Percentiles rank a stretch among this genome's conserved stretches.
Evolutionary conservation across 192 early-diverging fungal species (phyloP).

Genomic region (Gaertneriomyces semiglobifer): DNA sequence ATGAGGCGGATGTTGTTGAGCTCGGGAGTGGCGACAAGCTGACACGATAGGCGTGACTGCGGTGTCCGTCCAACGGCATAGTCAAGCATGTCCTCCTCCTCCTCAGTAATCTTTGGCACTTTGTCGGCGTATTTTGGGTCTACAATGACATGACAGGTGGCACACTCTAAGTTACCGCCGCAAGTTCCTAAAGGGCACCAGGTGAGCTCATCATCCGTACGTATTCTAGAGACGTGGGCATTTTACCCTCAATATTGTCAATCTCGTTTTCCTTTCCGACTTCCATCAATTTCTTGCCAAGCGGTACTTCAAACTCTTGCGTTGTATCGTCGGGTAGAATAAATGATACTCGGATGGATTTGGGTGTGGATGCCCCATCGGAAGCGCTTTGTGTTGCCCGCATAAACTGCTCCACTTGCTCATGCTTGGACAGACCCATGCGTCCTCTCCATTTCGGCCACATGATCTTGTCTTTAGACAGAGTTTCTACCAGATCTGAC

Average conservation of each 20-base stretch:
- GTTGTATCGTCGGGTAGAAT: slow-evolving; percentile 11
- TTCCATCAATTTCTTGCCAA: slow-evolving; percentile 48
- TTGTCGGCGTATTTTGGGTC: slow-evolving; percentile 37
- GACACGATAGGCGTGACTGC: slow-evolving; percentile 11
- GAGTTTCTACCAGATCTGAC: slow-evolving; percentile 37
- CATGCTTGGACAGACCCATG: slow-evolving; percentile 39
- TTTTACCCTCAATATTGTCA: slow-evolving; percentile 43
- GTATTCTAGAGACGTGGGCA: background rate
- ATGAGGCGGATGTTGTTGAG: slow-evolving; percentile 8
- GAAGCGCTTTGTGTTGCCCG: background rate
- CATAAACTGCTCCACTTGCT: slow-evolving; percentile 37
- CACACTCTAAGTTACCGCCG: slow-evolving; percentile 60
- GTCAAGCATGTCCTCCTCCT: slow-evolving; percentile 62
- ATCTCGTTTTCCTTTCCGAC: slow-evolving; percentile 46
- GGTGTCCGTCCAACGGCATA: too few species aligned
- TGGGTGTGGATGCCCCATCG: background rate
- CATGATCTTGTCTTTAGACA: slow-evolving; percentile 35
- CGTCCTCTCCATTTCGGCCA: slow-evolving; percentile 57
- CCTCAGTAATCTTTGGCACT: slow-evolving; percentile 44
- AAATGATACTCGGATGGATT: slow-evolving; percentile 9
- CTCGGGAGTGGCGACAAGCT: slow-evolving; percentile 12
- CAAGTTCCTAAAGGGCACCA: slow-evolving; percentile 36
- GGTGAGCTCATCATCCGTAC: background rate
- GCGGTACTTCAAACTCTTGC: slow-evolving; percentile 12
- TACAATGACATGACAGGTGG: slow-evolving; percentile 60